Evolutionary conservation across 805 yeast genomes (phyloP).

Genomic region (Starmerella floricola): DNA sequence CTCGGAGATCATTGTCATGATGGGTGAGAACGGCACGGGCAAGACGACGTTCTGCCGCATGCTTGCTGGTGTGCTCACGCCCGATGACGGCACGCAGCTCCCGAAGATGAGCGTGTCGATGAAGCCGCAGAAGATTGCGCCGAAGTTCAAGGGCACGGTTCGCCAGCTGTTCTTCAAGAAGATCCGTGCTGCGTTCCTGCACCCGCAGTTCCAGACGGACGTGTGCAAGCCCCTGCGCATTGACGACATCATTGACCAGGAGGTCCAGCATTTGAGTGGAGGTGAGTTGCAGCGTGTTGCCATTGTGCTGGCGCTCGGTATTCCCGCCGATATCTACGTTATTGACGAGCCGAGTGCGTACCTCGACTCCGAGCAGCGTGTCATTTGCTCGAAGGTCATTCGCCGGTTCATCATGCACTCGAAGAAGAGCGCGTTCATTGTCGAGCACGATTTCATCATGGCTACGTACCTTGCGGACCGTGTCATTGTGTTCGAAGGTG

Average conservation of each 20-base stretch:
- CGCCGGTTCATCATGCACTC: slow-evolving; percentile 93
- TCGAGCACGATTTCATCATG: slow-evolving; percentile 99
- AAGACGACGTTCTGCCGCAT: slow-evolving; percentile 94
- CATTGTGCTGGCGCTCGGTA: slow-evolving; percentile 85
- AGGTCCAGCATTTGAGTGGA: slow-evolving; percentile 94
- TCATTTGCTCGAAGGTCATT: slow-evolving; percentile 94
- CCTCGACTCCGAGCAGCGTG: slow-evolving; percentile 98
- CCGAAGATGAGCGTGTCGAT: slow-evolving; percentile 87
- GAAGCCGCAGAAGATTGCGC: slow-evolving; percentile 99
- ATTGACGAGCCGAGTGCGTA: slow-evolving; percentile 99
- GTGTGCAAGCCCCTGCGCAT: slow-evolving; percentile 90
- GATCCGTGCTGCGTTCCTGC: slow-evolving; percentile 84
- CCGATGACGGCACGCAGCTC: slow-evolving; percentile 68
- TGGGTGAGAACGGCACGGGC: slow-evolving; percentile 99
- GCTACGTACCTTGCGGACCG: slow-evolving; percentile 98
- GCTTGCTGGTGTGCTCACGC: slow-evolving; percentile 82
- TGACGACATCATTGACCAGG: slow-evolving; percentile 92
- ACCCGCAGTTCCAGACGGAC: slow-evolving; percentile 97
- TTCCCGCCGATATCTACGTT: slow-evolving; percentile 87
- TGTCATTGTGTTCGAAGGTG: slow-evolving; percentile 96
- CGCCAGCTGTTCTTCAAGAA: slow-evolving; percentile 94
- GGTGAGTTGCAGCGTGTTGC: slow-evolving; percentile 99
- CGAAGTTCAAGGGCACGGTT: slow-evolving; percentile 96
- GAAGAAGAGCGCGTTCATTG: slow-evolving; percentile 97
- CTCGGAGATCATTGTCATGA: slow-evolving; percentile 94